Percentiles rank a stretch among this genome's conserved stretches.
These are phyloP conservation scores for Mucor mucedo DNA, from an alignment of 371 early-diverging fungal species.

Conservation along the genomic window DNA sequence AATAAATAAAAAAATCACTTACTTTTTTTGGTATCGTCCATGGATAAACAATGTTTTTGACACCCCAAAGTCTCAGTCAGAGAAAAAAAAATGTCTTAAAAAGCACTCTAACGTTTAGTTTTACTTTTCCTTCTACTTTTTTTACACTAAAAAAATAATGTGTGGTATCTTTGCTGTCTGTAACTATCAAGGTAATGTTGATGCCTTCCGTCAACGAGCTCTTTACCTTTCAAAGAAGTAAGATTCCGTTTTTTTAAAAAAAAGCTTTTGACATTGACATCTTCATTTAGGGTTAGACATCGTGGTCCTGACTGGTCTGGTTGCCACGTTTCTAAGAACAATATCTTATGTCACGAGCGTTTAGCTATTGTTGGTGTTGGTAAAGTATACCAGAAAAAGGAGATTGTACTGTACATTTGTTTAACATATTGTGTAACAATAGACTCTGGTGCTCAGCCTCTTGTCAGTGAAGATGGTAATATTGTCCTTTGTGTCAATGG, in stretches of 20 bases:
- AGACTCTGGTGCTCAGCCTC: slow-evolving; percentile 86
- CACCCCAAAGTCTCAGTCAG: too few species aligned
- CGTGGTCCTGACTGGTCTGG: slow-evolving; percentile 34
- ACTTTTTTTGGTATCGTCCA: too few species aligned
- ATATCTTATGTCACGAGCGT: slow-evolving; percentile 95
- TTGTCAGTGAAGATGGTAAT: slow-evolving; percentile 85
- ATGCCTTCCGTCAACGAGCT: slow-evolving; percentile 82
- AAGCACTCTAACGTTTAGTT: neutral
- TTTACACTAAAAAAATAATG: slow-evolving; percentile 56
- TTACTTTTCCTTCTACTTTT: neutral
- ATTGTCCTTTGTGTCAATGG: slow-evolving; percentile 92
- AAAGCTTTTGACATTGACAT: slow-evolving; percentile 4
- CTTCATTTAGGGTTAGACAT: slow-evolving; percentile 62
- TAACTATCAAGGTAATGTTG: slow-evolving; percentile 81
- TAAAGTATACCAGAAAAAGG: slow-evolving; percentile 33
- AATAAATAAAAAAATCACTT: too few species aligned
- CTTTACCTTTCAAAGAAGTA: slow-evolving; percentile 89
- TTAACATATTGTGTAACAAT: neutral
- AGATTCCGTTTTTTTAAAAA: slow-evolving; percentile 23
- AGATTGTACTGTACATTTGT: neutral
- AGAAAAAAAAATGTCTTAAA: too few species aligned
- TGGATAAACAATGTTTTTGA: too few species aligned
- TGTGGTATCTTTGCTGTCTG: slow-evolving; percentile 96
- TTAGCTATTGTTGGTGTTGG: slow-evolving; percentile 97
- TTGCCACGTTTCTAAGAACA: slow-evolving; percentile 65